phyloP scores from a whole-genome alignment of 2,329 filamentous ascomycete species.

The Curvularia sp. region DNA sequence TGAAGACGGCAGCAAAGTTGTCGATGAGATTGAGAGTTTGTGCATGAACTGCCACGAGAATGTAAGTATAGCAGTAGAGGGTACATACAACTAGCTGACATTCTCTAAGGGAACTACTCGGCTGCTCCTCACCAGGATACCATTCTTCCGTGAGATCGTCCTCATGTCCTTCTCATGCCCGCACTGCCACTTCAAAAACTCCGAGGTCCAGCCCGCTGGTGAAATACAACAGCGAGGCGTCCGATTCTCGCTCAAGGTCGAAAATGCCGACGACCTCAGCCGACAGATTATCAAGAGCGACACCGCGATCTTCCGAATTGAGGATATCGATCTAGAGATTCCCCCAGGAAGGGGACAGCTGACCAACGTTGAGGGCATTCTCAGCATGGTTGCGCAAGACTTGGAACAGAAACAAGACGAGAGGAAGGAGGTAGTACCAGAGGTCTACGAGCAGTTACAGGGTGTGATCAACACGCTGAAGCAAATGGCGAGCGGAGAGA shows the following conservation, averaged over 20 bases:
- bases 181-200: slow-evolving; percentile 87
- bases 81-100: slow-evolving; percentile 25
- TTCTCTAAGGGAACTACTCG: slow-evolving; percentile 76
- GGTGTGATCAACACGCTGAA: slow-evolving; percentile 76
- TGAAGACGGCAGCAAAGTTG: slow-evolving; percentile 53
- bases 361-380: slow-evolving; percentile 89
- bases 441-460: slow-evolving; percentile 78
- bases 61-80: slow-evolving; percentile 34
- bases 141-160: slow-evolving; percentile 96
- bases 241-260: slow-evolving; percentile 82
- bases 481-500: slow-evolving; percentile 77
- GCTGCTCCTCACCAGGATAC: slow-evolving; percentile 88
- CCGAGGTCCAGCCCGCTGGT: slow-evolving; percentile 91
- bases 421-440: slow-evolving; percentile 77
- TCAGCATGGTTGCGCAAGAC: slow-evolving; percentile 79
- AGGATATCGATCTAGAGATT: slow-evolving; percentile 92
- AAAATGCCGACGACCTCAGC: slow-evolving; percentile 74
- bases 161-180: slow-evolving; percentile 96
- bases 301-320: slow-evolving; percentile 81
- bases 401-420: slow-evolving; percentile 82
- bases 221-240: slow-evolving; percentile 88
- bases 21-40: slow-evolving; percentile 61
- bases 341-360: slow-evolving; percentile 89
- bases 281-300: slow-evolving; percentile 94
- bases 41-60: slow-evolving; percentile 64